These are phyloP conservation scores for Cryptosporidium tyzzeri DNA, from an alignment of 169 alveolate species.

Conservation along the genomic window DNA sequence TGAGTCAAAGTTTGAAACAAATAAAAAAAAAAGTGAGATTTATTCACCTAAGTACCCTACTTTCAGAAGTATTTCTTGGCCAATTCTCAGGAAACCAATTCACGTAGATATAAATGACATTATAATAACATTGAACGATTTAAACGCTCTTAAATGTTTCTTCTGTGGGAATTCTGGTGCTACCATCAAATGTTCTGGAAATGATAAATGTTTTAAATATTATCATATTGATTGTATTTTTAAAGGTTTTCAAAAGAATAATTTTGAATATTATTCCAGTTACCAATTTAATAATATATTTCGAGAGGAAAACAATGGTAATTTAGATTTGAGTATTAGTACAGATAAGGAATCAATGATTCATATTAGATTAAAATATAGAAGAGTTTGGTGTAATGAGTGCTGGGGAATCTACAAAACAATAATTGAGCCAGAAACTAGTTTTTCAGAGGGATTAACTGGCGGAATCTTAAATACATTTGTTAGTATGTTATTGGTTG, in stretches of 20 bases:
- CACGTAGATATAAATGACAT: slow-evolving; percentile 25
- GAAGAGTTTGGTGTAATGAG: slow-evolving; percentile 64
- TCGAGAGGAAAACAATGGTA: background rate
- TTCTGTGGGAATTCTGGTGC: slow-evolving; percentile 40
- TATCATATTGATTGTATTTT: slow-evolving; percentile 48
- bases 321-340: background rate
- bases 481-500: slow-evolving; percentile 15
- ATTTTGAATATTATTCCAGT: background rate
- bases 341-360: background rate
- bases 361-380: slow-evolving; percentile 51
- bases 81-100: slow-evolving; percentile 44
- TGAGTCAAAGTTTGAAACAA: slow-evolving; percentile 62
- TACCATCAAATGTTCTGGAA: slow-evolving; percentile 70
- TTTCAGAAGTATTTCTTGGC: slow-evolving; percentile 53
- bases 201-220: slow-evolving; percentile 54
- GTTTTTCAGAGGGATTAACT: slow-evolving; percentile 60
- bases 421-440: slow-evolving; percentile 37
- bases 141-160: slow-evolving; percentile 21
- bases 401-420: slow-evolving; percentile 48
- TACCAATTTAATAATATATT: background rate
- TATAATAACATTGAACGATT: slow-evolving; percentile 41
- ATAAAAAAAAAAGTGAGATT: slow-evolving; percentile 6
- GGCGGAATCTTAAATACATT: slow-evolving; percentile 37
- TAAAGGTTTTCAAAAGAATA: background rate
- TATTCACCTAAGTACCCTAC: slow-evolving; percentile 34